A percentile compares a stretch with the other conserved stretches of the same genome.
Conservation (phyloP, 805 yeast genomes). For the Debaryomyces maramus region DNA sequence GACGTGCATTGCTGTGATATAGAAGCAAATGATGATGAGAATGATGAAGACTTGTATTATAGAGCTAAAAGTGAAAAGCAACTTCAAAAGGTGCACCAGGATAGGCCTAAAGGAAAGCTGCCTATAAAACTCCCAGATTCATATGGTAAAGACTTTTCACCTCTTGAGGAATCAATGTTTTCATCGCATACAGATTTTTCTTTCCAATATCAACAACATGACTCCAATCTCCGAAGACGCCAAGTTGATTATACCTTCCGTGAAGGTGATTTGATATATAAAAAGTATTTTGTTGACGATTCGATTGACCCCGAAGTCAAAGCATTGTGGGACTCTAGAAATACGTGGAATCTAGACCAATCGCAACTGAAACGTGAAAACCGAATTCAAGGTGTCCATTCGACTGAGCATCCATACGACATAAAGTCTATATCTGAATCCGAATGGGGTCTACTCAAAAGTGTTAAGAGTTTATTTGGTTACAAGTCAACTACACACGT, state of each 20-base stretch:
- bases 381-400: too few species aligned
- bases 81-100: conserved; percentile 1
- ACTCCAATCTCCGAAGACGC: conserved; percentile 18
- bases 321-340: conserved; percentile 52
- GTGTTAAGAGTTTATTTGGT: too few species aligned
- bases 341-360: conserved; percentile 9
- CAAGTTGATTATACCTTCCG: conserved; percentile 55
- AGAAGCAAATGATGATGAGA: conserved; percentile 4
- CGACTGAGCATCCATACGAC: too few species aligned
- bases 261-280: conserved; percentile 57
- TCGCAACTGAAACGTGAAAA: too few species aligned
- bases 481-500: too few species aligned
- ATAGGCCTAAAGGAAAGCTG: not conserved
- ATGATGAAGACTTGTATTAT: conserved; percentile 13
- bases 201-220: conserved; percentile 18
- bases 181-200: conserved; percentile 6
- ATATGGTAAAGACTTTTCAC: not conserved
- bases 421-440: too few species aligned
- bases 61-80: conserved; percentile 14
- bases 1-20: too few species aligned
- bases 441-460: too few species aligned
- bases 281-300: conserved; percentile 37
- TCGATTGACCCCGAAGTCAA: conserved; percentile 53
- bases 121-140: not conserved
- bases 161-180: not conserved